Conservation (phyloP, 441 rosid species). For the Lepidium campestre region DNA sequence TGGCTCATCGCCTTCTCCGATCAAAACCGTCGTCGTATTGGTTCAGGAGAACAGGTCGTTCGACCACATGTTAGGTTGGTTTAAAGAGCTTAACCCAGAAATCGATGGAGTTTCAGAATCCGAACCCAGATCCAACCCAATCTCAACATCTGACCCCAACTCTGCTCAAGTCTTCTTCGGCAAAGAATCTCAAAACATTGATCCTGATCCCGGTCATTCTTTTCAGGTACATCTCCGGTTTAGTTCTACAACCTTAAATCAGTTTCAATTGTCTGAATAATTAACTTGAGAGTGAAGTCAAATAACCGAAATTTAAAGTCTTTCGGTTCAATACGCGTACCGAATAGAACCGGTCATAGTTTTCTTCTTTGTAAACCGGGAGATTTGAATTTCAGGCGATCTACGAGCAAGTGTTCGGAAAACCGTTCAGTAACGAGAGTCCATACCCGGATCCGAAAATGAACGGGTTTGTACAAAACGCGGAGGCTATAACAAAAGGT, state of each 20-base stretch:
- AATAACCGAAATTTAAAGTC: background rate
- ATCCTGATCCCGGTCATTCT: constrained; percentile 89
- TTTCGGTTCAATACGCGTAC: background rate
- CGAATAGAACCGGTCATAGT: background rate
- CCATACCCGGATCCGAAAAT: constrained; percentile 43
- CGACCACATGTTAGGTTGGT: constrained; percentile 91
- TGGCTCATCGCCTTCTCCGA: constrained; percentile 39
- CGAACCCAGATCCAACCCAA: constrained; percentile 75
- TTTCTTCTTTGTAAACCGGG: background rate
- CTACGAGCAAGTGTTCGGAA: constrained; percentile 83
- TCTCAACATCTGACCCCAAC: constrained; percentile 50
- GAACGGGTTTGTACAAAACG: constrained; percentile 82
- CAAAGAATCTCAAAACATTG: constrained; percentile 55
- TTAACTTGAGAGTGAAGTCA: background rate
- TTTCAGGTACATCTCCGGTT: constrained; percentile 39
- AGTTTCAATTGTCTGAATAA: background rate
- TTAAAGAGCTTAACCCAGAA: constrained; percentile 61
- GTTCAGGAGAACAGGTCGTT: constrained; percentile 89
- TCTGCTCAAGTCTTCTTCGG: constrained; percentile 43
- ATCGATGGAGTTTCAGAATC: constrained; percentile 74
- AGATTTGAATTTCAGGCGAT: constrained; percentile 33
- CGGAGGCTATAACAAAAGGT: constrained; percentile 49
- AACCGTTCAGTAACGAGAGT: constrained; percentile 40
- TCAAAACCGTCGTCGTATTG: constrained; percentile 76
- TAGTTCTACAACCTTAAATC: background rate